Evolutionary conservation across 768 basidiomycete species (phyloP).

Genomic region (Bullera alba): DNA sequence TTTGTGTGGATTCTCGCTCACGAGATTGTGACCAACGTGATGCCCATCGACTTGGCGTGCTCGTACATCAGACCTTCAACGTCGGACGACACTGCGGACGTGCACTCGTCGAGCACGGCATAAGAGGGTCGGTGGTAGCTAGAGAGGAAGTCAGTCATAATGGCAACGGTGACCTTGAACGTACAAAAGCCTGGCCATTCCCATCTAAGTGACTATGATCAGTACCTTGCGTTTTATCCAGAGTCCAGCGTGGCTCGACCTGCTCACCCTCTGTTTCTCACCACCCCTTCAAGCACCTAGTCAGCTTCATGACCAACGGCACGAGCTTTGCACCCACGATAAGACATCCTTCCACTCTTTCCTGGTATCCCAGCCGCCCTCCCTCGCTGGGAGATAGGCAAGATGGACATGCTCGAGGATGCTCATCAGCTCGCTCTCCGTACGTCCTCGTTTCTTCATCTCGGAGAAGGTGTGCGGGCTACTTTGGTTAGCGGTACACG

Average conservation of each 20-base stretch:
- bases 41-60: slow-evolving; percentile 75
- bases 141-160: neutral
- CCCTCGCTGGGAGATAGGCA: slow-evolving; percentile 73
- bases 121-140: slow-evolving; percentile 42
- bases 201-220: slow-evolving; percentile 58
- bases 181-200: slow-evolving; percentile 84
- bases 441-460: slow-evolving; percentile 57
- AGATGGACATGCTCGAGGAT: slow-evolving; percentile 78
- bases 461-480: slow-evolving; percentile 72
- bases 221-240: neutral
- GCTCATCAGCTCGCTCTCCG: slow-evolving; percentile 61
- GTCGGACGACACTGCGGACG: slow-evolving; percentile 89
- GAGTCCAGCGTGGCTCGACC: neutral
- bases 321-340: slow-evolving; percentile 20
- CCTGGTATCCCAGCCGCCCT: slow-evolving; percentile 79
- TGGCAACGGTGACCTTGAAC: neutral
- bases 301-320: neutral
- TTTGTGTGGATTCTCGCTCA: slow-evolving; percentile 8
- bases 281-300: slow-evolving; percentile 70
- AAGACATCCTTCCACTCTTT: slow-evolving; percentile 97
- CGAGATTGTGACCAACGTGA: slow-evolving; percentile 89
- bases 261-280: slow-evolving; percentile 76
- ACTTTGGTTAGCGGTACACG: slow-evolving; percentile 4
- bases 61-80: slow-evolving; percentile 96
- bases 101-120: slow-evolving; percentile 64